These are phyloP conservation scores for Harrya chromipes DNA, from an alignment of 768 basidiomycete species.

Conservation along the genomic window DNA sequence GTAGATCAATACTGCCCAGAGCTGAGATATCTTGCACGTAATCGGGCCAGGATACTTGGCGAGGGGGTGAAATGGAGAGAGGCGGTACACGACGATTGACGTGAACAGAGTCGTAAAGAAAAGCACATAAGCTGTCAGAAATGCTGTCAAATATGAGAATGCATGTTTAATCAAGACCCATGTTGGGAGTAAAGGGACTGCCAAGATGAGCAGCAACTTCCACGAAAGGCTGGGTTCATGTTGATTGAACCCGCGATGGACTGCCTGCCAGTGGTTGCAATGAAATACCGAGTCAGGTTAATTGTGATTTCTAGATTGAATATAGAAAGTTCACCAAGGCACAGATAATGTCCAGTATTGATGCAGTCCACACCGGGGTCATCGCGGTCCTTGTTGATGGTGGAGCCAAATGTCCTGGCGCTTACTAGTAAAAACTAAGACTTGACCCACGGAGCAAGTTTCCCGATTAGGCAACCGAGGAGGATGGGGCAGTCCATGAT, in stretches of 20 bases:
- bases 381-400: not conserved
- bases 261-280: constrained; percentile 3
- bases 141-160: constrained; percentile 2
- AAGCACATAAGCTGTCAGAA: constrained; percentile 12
- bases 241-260: constrained; percentile 16
- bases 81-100: constrained; percentile 34
- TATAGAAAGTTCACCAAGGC: constrained; percentile 12
- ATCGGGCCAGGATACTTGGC: constrained; percentile 37
- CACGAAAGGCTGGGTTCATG: constrained; percentile 17
- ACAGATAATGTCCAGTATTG: constrained; percentile 15
- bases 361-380: constrained; percentile 1
- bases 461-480: constrained; percentile 8
- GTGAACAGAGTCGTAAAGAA: constrained; percentile 20
- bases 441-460: no score
- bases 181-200: constrained; percentile 12
- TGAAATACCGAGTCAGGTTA: not conserved
- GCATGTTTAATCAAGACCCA: constrained; percentile 9
- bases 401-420: not conserved
- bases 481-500: not conserved
- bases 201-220: constrained; percentile 9
- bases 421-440: not conserved
- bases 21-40: constrained; percentile 30
- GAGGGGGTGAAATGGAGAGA: constrained; percentile 39
- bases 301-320: not conserved
- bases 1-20: constrained; percentile 21